Evolutionary conservation across 2,329 filamentous ascomycete genomes (phyloP).

Genomic region (Intubia oerlemansii): DNA sequence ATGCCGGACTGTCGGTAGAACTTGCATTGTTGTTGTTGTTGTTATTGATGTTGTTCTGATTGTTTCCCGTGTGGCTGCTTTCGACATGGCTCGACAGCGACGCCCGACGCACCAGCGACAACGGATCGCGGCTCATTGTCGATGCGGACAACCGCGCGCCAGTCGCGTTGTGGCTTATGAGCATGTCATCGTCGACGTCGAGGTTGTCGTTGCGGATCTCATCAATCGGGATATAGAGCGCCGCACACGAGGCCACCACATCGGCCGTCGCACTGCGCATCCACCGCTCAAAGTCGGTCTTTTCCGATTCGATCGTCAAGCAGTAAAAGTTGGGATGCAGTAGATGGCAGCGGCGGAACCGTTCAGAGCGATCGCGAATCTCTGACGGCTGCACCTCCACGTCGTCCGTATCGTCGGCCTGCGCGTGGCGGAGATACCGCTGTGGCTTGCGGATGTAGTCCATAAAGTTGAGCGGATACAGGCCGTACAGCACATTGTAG

Average conservation of each 20-base stretch:
- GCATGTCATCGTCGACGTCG: not conserved
- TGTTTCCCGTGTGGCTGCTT: too few species aligned
- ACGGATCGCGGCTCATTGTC: constrained; percentile 19
- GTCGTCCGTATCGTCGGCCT: constrained; percentile 48
- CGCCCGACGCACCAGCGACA: constrained; percentile 21
- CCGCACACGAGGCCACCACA: constrained; percentile 60
- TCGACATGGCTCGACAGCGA: too few species aligned
- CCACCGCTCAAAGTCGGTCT: constrained; percentile 56
- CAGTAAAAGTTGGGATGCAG: constrained; percentile 73
- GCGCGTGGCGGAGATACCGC: constrained; percentile 52
- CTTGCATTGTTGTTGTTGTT: too few species aligned
- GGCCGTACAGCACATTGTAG: constrained; percentile 63
- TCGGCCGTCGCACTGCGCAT: constrained; percentile 61
- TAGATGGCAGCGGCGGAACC: constrained; percentile 50
- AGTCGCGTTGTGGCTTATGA: not conserved
- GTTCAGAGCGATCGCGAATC: constrained; percentile 54
- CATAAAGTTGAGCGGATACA: constrained; percentile 74
- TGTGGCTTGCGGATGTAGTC: constrained; percentile 69
- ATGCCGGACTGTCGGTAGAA: too few species aligned
- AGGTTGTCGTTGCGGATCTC: too few species aligned
- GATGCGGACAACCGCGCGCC: constrained; percentile 11
- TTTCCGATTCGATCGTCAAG: constrained; percentile 58
- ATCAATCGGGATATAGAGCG: constrained; percentile 26
- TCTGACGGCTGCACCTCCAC: constrained; percentile 61
- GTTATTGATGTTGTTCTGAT: too few species aligned